Conservation (phyloP, 176 grass and related monocot species). For the Oryza coarctata region DNA sequence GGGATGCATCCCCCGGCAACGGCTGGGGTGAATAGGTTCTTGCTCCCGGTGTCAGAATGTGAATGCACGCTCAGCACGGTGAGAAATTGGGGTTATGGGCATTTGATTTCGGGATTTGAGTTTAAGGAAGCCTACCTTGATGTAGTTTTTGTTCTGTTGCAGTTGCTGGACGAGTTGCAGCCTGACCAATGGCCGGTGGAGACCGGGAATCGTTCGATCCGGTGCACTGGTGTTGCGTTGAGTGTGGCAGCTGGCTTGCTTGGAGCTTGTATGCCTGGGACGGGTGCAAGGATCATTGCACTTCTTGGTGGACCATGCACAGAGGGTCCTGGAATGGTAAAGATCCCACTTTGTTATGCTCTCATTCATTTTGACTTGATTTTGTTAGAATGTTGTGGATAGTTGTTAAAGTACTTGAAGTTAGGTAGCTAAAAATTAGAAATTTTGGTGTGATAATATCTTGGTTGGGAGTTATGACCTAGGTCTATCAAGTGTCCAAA, state of each 20-base stretch:
- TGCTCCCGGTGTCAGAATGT: slow-evolving; percentile 87
- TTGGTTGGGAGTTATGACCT: background rate
- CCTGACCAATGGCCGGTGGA: slow-evolving; percentile 90
- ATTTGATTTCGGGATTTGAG: background rate
- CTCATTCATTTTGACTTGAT: slow-evolving; percentile 1
- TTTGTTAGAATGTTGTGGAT: slow-evolving; percentile 15
- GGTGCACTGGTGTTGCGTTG: slow-evolving; percentile 92
- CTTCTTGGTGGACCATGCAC: slow-evolving; percentile 92
- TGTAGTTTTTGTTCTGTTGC: slow-evolving; percentile 22
- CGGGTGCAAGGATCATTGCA: slow-evolving; percentile 86
- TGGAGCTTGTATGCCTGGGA: slow-evolving; percentile 83
- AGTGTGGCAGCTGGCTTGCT: slow-evolving; percentile 87
- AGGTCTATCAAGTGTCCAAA: background rate
- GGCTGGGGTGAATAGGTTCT: slow-evolving; percentile 67
- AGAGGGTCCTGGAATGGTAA: slow-evolving; percentile 94
- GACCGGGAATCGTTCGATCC: slow-evolving; percentile 61
- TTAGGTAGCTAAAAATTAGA: background rate
- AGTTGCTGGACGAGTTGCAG: slow-evolving; percentile 94
- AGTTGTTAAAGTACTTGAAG: slow-evolving; percentile 20
- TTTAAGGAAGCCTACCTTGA: slow-evolving; percentile 1
- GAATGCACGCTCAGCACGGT: slow-evolving; percentile 87
- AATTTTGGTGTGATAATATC: background rate
- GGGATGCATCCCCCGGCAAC: slow-evolving; percentile 50
- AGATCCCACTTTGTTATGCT: slow-evolving; percentile 20
- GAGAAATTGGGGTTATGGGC: slow-evolving; percentile 17